Evolutionary conservation across 371 early-diverging fungal genomes (phyloP).

Genomic region (Rhizopus microsporus): DNA sequence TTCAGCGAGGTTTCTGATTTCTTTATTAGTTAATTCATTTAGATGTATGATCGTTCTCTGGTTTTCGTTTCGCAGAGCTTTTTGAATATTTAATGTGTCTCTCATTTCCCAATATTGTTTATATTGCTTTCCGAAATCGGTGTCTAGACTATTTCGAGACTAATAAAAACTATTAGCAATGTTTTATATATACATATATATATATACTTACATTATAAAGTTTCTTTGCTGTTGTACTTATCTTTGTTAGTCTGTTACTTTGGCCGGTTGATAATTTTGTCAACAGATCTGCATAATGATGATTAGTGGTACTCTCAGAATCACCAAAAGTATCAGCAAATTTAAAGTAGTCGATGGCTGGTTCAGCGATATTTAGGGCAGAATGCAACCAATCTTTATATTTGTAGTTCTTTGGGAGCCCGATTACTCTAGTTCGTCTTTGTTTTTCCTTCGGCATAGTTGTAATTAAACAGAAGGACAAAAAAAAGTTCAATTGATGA

Average conservation of each 20-base stretch:
- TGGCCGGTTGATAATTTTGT: slow-evolving; percentile 4
- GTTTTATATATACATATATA: too few relatives aligned
- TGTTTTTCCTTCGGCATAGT: neutral
- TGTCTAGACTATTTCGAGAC: neutral
- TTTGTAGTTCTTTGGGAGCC: neutral
- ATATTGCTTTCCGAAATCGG: slow-evolving; percentile 7
- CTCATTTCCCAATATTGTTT: slow-evolving; percentile 6
- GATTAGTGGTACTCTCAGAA: slow-evolving; percentile 4
- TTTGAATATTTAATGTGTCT: neutral
- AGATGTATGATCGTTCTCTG: slow-evolving; percentile 3
- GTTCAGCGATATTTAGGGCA: neutral
- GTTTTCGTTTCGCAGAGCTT: slow-evolving; percentile 7
- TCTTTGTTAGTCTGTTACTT: slow-evolving; percentile 10
- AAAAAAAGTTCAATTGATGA: too few relatives aligned
- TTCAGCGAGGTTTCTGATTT: slow-evolving; percentile 14
- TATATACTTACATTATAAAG: slow-evolving; percentile 8
- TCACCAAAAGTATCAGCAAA: slow-evolving; percentile 9
- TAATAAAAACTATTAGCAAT: slow-evolving; percentile 6
- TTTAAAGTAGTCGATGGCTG: neutral
- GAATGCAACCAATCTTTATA: slow-evolving; percentile 4
- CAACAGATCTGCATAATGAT: slow-evolving; percentile 9
- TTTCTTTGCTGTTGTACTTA: neutral
- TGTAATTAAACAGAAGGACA: too few relatives aligned
- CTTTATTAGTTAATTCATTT: slow-evolving; percentile 13
- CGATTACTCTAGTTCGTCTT: neutral